Base-by-base conservation (phyloP, 345 rosid genomes). In the Citropsis articulata region DNA sequence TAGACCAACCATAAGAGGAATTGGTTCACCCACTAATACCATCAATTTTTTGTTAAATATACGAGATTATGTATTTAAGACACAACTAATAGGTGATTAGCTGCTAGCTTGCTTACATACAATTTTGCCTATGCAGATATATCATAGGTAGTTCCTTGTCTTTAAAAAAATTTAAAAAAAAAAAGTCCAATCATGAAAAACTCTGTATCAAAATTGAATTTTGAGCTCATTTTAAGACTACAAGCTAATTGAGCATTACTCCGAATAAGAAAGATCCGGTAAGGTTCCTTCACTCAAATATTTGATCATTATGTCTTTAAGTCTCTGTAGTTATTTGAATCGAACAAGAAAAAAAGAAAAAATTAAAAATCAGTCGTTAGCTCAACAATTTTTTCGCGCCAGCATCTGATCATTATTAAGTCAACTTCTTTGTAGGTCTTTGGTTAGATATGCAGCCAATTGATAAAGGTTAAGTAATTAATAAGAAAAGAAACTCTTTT, bases 1-100 rank as follows among this genome's bases (percentile, higher is more conserved):
- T 66, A 72, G 79, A 78, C 81, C 62, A 83, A 84, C 85, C 71
- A 56, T 45, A 73, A 40, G 30, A 84, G 65, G 88, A 83, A 81
- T 90, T 84, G 91, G 83, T 88, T 72, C 81, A 87, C 83, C 91
- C 88, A 88, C 91, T 79, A 30, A 69, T 35, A 27, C 45, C 70
- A 36, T 80, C 42, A 57, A 42, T 73, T 53, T 50, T 45, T 45
- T 45, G 18, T 45, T 12, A 45, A 45, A 45, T 13, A 12, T 45
- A 45, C 18, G 50, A 45, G 18, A 45, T 45, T 45, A 13, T 1
- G 36, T 1, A 50, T 63, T 63, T 60, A 0, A 19, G 56, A 73
- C 24, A 33, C 45, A 8, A 13, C 1, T 14, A 53, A 16, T 53
- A 6, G 2, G 22, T 1, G 16, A 24, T 60, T 40, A 6, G 56